Percentiles rank a stretch among this genome's conserved stretches.
These are phyloP conservation scores for Colletotrichum sp. DNA, from an alignment of 2,329 filamentous ascomycete species.

Conservation along the genomic window DNA sequence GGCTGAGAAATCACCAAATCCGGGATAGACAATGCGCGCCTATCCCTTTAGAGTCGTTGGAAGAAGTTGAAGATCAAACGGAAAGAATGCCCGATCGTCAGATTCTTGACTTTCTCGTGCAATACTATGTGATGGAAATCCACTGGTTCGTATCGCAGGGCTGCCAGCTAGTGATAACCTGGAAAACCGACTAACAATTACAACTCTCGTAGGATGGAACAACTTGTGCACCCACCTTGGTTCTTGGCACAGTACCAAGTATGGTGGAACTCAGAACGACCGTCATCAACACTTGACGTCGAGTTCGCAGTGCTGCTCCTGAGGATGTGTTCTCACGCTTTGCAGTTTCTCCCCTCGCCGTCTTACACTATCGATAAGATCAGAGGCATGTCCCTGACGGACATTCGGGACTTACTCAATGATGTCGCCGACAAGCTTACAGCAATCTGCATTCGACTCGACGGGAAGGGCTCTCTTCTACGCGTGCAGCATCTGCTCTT, in stretches of 20 bases:
- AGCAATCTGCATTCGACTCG: background rate
- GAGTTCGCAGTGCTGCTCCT: background rate
- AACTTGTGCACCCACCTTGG: background rate
- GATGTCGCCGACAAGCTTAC: background rate
- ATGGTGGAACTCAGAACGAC: background rate
- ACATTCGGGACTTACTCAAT: background rate
- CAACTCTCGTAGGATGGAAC: background rate
- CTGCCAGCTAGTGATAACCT: background rate
- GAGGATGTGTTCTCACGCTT: background rate
- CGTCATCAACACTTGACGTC: background rate
- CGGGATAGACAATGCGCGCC: background rate
- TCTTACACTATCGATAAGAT: background rate
- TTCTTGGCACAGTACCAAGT: background rate
- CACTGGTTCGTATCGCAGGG: background rate
- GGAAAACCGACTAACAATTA: background rate
- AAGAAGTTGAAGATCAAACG: background rate
- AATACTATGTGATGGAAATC: background rate
- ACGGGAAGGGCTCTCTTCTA: background rate
- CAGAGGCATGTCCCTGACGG: background rate
- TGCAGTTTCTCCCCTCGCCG: background rate
- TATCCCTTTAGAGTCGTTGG: background rate
- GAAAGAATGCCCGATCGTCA: background rate
- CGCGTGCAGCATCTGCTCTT: background rate
- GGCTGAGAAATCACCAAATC: background rate
- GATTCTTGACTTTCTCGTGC: background rate